Conservation (phyloP, 495 filamentous ascomycete genomes). For the Aspergillus egyptiacus region DNA sequence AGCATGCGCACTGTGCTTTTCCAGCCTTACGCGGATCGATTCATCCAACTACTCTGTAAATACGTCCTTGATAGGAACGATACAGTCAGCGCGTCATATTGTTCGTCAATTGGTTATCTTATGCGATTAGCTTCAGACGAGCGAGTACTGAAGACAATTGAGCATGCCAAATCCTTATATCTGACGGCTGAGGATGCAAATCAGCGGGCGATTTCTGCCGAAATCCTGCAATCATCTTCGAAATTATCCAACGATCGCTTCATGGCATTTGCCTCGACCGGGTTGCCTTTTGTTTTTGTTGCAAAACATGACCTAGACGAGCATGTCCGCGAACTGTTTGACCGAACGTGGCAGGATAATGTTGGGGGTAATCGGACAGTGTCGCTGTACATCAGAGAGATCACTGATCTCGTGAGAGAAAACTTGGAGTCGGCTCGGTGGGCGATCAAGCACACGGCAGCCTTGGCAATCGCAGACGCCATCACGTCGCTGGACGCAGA, state of each 20-base stretch:
- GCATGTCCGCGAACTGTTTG: slow-evolving; percentile 66
- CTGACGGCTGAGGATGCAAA: slow-evolving; percentile 71
- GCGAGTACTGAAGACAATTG: slow-evolving; percentile 59
- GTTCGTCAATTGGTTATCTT: slow-evolving; percentile 78
- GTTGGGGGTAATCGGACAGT: slow-evolving; percentile 79
- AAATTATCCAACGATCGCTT: slow-evolving; percentile 89
- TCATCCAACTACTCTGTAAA: slow-evolving; percentile 71
- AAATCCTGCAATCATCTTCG: slow-evolving; percentile 70
- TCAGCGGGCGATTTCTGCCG: slow-evolving; percentile 66
- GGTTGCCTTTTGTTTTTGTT: slow-evolving; percentile 83
- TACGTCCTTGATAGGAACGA: slow-evolving; percentile 85
- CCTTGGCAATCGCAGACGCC: slow-evolving; percentile 71
- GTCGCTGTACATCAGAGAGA: slow-evolving; percentile 76
- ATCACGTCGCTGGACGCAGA: slow-evolving; percentile 54
- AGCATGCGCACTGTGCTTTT: slow-evolving; percentile 70
- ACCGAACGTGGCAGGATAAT: slow-evolving; percentile 82
- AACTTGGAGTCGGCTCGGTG: slow-evolving; percentile 74
- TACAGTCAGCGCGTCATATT: slow-evolving; percentile 80
- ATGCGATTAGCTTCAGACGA: slow-evolving; percentile 67
- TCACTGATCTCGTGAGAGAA: slow-evolving; percentile 57
- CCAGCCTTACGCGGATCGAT: slow-evolving; percentile 66
- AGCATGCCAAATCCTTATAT: slow-evolving; percentile 65
- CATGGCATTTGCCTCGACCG: slow-evolving; percentile 61
- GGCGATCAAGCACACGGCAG: slow-evolving; percentile 83
- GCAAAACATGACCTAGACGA: slow-evolving; percentile 79